These are phyloP conservation scores for Phytopythium mirpurense DNA, from an alignment of 352 stramenopile genomes.

Conservation along the genomic window DNA sequence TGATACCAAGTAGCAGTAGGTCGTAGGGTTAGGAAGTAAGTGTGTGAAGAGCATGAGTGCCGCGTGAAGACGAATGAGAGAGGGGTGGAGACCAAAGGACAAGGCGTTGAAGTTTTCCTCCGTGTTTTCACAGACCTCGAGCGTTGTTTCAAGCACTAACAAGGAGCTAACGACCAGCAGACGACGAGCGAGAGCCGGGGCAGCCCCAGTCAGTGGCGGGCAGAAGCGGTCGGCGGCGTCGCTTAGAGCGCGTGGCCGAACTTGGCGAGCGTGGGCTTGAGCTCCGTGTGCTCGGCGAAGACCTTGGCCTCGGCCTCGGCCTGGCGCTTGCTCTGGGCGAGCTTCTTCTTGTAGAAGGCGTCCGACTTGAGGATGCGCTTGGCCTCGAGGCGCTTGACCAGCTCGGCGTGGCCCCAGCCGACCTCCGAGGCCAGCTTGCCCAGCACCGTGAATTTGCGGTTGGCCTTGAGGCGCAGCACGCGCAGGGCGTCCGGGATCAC, in stretches of 20 bases:
- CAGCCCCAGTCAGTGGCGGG: neutral
- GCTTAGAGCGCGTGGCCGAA: conserved; percentile 76
- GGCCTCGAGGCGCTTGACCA: conserved; percentile 93
- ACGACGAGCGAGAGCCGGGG: neutral
- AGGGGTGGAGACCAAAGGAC: neutral
- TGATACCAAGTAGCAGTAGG: too few species aligned
- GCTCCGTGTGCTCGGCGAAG: conserved; percentile 72
- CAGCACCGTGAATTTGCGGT: conserved; percentile 94
- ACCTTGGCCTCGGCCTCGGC: conserved; percentile 89
- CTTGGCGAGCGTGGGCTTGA: conserved; percentile 82
- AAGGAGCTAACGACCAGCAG: neutral
- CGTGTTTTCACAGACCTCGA: conserved; percentile 4
- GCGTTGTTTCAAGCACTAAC: conserved; percentile 1
- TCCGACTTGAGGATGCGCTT: conserved; percentile 93
- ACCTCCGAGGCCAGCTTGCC: conserved; percentile 93
- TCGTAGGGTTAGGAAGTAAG: too few species aligned
- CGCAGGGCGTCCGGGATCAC: conserved; percentile 96
- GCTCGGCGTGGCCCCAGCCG: conserved; percentile 96
- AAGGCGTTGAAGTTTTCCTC: conserved; percentile 1
- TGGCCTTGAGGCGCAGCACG: conserved; percentile 93
- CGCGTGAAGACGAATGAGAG: neutral
- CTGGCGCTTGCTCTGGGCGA: conserved; percentile 87
- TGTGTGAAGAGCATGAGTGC: too few species aligned
- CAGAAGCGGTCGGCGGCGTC: neutral
- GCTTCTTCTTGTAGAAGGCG: conserved; percentile 98